These are phyloP conservation scores for Hypomontagnella monticulosa DNA, from an alignment of 495 filamentous ascomycete species.

Conservation along the genomic window DNA sequence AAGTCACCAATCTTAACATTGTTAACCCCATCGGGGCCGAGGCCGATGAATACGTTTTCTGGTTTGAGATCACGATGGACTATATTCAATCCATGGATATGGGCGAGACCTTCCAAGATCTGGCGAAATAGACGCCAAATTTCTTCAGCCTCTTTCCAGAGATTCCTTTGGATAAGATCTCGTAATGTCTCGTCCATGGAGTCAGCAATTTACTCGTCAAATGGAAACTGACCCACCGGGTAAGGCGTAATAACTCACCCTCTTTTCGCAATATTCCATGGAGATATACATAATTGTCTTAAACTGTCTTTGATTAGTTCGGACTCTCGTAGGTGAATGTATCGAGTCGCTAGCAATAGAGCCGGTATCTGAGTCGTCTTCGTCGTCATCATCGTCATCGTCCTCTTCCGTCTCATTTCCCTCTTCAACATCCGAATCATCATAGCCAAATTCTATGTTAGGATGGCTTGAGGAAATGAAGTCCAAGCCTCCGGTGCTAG, in stretches of 20 bases:
- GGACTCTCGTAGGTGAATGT: constrained; percentile 46
- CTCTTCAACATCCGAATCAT: constrained; percentile 67
- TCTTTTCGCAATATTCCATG: constrained; percentile 98
- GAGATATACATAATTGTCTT: constrained; percentile 60
- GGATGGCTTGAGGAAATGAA: constrained; percentile 91
- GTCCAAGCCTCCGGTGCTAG: constrained; percentile 84
- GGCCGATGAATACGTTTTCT: constrained; percentile 90
- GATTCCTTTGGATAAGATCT: constrained; percentile 82
- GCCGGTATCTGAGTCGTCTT: constrained; percentile 43
- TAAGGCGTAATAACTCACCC: constrained; percentile 60
- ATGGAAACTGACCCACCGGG: not conserved
- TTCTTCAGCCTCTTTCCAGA: constrained; percentile 77
- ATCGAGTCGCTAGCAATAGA: constrained; percentile 34
- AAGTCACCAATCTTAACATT: constrained; percentile 98
- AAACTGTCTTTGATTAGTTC: constrained; percentile 45
- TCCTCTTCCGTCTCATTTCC: constrained; percentile 52
- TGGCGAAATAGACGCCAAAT: constrained; percentile 92
- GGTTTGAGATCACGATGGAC: constrained; percentile 98
- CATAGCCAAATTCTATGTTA: constrained; percentile 80
- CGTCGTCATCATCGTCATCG: constrained; percentile 55
- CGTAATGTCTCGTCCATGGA: constrained; percentile 73
- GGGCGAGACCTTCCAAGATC: constrained; percentile 86
- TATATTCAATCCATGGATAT: constrained; percentile 91
- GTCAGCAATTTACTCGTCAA: not conserved
- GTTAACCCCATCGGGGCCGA: constrained; percentile 72